Evolutionary conservation across 352 stramenopile species (phyloP).

Genomic region (Pythium dissotocum): DNA sequence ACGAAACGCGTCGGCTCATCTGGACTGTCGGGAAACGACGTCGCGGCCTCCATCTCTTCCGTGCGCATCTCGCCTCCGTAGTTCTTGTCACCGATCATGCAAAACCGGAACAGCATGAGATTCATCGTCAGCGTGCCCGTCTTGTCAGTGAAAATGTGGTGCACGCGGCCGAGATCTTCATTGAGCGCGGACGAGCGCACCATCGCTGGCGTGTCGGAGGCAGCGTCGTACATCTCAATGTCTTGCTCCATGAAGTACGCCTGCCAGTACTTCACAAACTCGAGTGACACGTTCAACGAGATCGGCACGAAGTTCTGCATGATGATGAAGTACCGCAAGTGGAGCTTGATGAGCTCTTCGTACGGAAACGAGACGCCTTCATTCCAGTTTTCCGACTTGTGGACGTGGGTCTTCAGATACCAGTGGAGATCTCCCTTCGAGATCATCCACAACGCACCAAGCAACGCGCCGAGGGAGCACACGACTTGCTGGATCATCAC

Average conservation of each 20-base stretch:
- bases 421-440: constrained; percentile 60
- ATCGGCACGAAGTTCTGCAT: constrained; percentile 98
- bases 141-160: constrained; percentile 94
- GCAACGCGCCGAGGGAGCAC: constrained; percentile 60
- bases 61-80: constrained; percentile 86
- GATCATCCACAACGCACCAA: constrained; percentile 74
- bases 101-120: constrained; percentile 96
- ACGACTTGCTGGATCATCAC: constrained; percentile 78
- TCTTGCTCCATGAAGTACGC: constrained; percentile 94
- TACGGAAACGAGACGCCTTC: constrained; percentile 41
- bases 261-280: constrained; percentile 96
- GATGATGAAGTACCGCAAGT: constrained; percentile 95
- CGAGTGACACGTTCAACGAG: constrained; percentile 98
- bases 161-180: constrained; percentile 92
- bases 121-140: constrained; percentile 96
- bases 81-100: constrained; percentile 90
- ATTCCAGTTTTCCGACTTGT: constrained; percentile 30
- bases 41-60: constrained; percentile 45
- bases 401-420: constrained; percentile 46
- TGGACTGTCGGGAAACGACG: background rate
- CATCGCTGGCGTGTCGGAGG: constrained; percentile 85
- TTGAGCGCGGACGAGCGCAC: constrained; percentile 86
- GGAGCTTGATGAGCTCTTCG: constrained; percentile 72
- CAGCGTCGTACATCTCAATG: constrained; percentile 90
- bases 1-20: constrained; percentile 41